Conservation (phyloP, 2,329 filamentous ascomycete genomes). For the Fusarium pininemorale region DNA sequence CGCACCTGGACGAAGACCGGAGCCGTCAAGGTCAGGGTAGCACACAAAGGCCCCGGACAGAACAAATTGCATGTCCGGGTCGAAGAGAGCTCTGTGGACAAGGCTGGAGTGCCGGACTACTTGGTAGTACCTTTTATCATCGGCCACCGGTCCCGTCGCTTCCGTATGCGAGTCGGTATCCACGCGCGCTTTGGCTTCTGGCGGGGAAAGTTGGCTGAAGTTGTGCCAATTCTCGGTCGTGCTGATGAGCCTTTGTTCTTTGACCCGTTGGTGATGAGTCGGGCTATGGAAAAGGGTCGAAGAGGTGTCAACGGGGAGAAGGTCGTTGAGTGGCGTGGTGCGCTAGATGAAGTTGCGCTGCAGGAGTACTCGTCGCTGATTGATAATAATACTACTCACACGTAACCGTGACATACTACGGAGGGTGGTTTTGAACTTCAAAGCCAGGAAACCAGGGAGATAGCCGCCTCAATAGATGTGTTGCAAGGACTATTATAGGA, state of each 20-base stretch:
- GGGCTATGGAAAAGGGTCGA: background rate
- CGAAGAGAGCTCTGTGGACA: background rate
- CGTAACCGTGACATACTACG: background rate
- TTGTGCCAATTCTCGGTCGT: background rate
- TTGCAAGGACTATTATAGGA: background rate
- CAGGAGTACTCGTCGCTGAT: background rate
- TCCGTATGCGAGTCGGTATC: background rate
- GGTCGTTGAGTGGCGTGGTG: background rate
- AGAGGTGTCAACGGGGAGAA: background rate
- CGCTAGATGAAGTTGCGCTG: background rate
- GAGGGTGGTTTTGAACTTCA: background rate
- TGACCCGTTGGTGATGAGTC: background rate
- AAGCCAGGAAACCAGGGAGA: background rate
- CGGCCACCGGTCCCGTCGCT: background rate
- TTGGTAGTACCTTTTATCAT: background rate
- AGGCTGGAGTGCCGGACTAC: background rate
- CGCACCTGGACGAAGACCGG: background rate
- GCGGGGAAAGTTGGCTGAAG: background rate
- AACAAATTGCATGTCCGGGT: background rate
- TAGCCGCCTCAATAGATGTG: background rate
- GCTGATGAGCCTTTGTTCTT: background rate
- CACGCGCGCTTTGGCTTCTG: background rate
- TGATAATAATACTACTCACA: background rate
- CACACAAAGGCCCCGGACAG: background rate
- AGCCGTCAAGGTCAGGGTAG: background rate